Evolutionary conservation across 2,329 filamentous ascomycete genomes (phyloP).

Genomic region (Pseudogymnoascus sp.): DNA sequence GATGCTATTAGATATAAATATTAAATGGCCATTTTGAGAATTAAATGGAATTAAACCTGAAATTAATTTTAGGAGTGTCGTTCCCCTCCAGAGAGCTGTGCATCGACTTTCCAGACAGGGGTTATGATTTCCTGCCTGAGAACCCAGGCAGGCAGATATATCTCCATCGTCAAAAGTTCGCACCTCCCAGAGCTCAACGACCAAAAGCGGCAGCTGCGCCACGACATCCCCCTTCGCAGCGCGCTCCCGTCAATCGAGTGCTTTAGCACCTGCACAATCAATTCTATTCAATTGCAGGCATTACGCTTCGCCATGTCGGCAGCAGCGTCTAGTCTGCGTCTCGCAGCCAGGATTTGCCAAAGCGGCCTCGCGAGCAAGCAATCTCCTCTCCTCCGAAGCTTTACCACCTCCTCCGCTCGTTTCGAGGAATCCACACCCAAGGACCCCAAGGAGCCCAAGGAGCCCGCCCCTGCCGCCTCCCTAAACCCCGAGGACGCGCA

Average conservation of each 20-base stretch:
- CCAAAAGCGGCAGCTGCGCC: slow-evolving; percentile 3
- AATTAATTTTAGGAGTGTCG: neutral
- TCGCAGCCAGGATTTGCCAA: slow-evolving; percentile 21
- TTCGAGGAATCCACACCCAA: neutral
- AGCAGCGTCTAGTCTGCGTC: slow-evolving; percentile 23
- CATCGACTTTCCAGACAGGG: neutral
- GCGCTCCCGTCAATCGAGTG: slow-evolving; percentile 1
- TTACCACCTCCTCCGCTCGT: neutral
- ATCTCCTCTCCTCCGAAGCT: slow-evolving; percentile 5
- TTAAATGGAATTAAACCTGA: neutral
- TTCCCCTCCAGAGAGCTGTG: neutral
- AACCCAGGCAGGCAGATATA: neutral
- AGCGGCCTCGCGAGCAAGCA: slow-evolving; percentile 10
- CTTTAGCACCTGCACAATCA: neutral
- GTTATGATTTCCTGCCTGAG: neutral
- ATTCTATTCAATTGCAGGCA: neutral
- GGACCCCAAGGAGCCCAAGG: neutral
- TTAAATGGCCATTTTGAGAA: neutral
- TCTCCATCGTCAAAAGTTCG: slow-evolving; percentile 4
- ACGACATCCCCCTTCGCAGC: neutral
- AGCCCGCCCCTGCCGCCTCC: neutral
- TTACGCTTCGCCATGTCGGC: slow-evolving; percentile 21
- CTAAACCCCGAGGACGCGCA: neutral
- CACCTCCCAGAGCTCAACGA: slow-evolving; percentile 1
- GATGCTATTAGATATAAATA: neutral